These are phyloP conservation scores for Fomitopsis betulina DNA, from an alignment of 1,284 basidiomycete genomes.

Conservation along the genomic window DNA sequence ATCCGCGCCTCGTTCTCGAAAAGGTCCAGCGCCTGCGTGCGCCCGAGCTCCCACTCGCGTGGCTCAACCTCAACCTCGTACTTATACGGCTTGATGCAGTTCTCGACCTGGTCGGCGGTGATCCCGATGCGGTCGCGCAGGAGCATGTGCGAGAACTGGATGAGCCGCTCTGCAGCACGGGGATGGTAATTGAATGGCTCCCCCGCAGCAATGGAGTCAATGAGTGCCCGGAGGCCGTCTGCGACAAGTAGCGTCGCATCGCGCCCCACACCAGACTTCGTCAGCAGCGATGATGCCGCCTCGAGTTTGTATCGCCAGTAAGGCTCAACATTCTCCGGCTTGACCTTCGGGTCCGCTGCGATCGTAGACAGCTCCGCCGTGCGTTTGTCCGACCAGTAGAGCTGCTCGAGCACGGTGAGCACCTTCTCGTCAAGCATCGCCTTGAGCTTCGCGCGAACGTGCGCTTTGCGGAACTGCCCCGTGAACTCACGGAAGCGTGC, in stretches of 20 bases:
- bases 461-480: constrained; percentile 82
- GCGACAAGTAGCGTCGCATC: constrained; percentile 94
- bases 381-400: constrained; percentile 95
- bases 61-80: constrained; percentile 92
- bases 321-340: constrained; percentile 77
- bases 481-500: constrained; percentile 87
- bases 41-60: constrained; percentile 87
- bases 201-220: constrained; percentile 81
- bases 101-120: constrained; percentile 98
- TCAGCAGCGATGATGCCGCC: constrained; percentile 86
- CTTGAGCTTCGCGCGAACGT: constrained; percentile 87
- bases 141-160: constrained; percentile 90
- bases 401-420: constrained; percentile 94
- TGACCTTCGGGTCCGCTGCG: constrained; percentile 67
- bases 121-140: constrained; percentile 88
- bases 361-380: constrained; percentile 73
- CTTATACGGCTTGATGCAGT: constrained; percentile 99
- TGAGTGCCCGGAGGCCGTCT: constrained; percentile 84
- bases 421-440: constrained; percentile 92
- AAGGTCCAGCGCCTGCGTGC: constrained; percentile 69
- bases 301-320: constrained; percentile 98
- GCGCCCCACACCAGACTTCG: constrained; percentile 95
- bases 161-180: constrained; percentile 80
- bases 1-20: constrained; percentile 82
- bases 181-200: constrained; percentile 95